phyloP scores from a whole-genome alignment of 176 grass and related monocot genomes.

The Neostapfia colusana region DNA sequence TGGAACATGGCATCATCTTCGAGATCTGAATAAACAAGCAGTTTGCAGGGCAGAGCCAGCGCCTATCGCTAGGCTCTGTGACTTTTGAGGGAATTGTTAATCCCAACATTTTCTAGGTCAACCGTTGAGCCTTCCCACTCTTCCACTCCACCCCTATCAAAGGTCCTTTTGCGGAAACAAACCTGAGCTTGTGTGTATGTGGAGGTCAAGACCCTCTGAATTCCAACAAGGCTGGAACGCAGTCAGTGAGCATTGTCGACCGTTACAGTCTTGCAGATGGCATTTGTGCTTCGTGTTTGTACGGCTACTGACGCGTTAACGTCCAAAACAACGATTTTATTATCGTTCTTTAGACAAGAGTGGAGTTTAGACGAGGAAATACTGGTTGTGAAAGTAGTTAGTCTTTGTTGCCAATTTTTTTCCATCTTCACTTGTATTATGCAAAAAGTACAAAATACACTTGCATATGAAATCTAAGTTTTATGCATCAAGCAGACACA shows the following conservation, averaged over 20 bases:
- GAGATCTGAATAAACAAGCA: slow-evolving; percentile 42
- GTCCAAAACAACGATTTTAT: no score
- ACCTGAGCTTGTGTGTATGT: background rate
- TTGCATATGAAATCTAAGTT: no score
- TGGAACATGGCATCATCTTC: slow-evolving; percentile 43
- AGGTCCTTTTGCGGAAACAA: background rate
- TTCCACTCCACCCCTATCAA: background rate
- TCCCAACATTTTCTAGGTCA: slow-evolving; percentile 45
- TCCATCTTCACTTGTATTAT: no score
- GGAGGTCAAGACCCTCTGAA: rapidly evolving
- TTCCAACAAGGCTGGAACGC: background rate
- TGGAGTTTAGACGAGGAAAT: no score
- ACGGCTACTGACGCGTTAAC: no score
- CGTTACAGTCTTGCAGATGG: background rate
- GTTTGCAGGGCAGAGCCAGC: slow-evolving; percentile 42
- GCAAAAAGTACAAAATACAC: no score
- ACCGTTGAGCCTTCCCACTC: slow-evolving; percentile 48
- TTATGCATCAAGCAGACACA: no score
- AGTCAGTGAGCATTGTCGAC: background rate
- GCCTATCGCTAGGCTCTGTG: slow-evolving; percentile 8
- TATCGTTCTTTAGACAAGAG: no score
- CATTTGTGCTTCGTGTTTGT: no score
- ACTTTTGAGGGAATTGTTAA: slow-evolving; percentile 31
- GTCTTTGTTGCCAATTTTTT: no score
- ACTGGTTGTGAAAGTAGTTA: no score